Conservation (phyloP, 805 yeast genomes). For the Gaillardinia entomophila region DNA sequence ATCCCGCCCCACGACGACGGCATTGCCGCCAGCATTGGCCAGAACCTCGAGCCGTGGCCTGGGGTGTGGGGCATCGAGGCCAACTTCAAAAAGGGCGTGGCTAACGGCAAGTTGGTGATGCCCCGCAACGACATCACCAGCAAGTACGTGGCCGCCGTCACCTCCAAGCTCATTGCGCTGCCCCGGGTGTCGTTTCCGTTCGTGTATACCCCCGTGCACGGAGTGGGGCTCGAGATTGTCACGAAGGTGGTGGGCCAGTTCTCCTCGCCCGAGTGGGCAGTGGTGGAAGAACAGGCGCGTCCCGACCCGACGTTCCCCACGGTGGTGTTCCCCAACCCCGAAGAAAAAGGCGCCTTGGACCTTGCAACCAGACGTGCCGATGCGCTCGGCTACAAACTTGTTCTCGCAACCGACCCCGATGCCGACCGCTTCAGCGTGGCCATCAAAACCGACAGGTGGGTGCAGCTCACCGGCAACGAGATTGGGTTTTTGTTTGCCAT, state of each 20-base stretch:
- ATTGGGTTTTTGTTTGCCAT: constrained; percentile 81
- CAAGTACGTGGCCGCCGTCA: constrained; percentile 31
- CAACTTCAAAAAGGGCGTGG: constrained; percentile 24
- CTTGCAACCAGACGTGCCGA: constrained; percentile 65
- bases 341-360: constrained; percentile 86
- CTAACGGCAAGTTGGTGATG: constrained; percentile 23
- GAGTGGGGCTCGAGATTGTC: constrained; percentile 75
- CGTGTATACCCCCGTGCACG: constrained; percentile 94
- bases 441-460: constrained; percentile 54
- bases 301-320: constrained; percentile 89
- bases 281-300: constrained; percentile 57
- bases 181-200: constrained; percentile 35
- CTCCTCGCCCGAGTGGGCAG: constrained; percentile 21
- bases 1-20: constrained; percentile 83
- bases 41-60: constrained; percentile 57
- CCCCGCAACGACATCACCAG: constrained; percentile 39
- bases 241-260: constrained; percentile 32
- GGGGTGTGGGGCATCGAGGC: constrained; percentile 35
- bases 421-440: constrained; percentile 93
- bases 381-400: constrained; percentile 40
- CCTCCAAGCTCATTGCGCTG: constrained; percentile 24
- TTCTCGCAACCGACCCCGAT: constrained; percentile 92
- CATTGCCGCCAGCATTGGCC: constrained; percentile 60
- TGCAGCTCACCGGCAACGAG: constrained; percentile 86
- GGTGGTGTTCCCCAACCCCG: constrained; percentile 91